Evolutionary conservation across 371 early-diverging fungal genomes (phyloP).

Genomic region (Syncephalastrum contaminatum): DNA sequence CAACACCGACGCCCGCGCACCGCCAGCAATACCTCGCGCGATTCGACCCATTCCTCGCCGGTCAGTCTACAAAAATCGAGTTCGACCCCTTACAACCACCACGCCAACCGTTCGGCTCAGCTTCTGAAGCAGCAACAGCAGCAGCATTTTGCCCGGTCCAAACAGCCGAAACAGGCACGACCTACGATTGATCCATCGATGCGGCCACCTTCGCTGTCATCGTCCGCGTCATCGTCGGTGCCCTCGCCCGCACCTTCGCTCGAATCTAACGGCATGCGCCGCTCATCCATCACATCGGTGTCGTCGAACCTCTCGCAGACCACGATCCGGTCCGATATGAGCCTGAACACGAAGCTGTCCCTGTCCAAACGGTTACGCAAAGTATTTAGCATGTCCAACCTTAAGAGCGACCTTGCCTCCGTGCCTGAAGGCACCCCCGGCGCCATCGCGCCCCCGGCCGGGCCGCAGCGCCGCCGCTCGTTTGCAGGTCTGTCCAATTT

Average conservation of each 20-base stretch:
- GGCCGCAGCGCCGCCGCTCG: constrained; percentile 40
- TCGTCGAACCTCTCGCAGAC: constrained; percentile 21
- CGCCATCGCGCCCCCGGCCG: constrained; percentile 8
- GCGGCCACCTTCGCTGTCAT: constrained; percentile 37
- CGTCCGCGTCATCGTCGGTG: constrained; percentile 47
- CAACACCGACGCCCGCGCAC: constrained; percentile 16
- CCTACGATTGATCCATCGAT: constrained; percentile 40
- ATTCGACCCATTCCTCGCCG: constrained; percentile 4
- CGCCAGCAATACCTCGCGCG: constrained; percentile 18
- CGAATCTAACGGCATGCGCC: constrained; percentile 59
- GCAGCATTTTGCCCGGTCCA: constrained; percentile 37
- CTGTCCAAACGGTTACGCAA: constrained; percentile 47
- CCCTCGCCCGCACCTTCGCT: constrained; percentile 67
- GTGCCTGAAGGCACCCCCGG: constrained; percentile 8
- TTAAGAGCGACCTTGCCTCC: constrained; percentile 16
- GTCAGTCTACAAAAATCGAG: constrained; percentile 30
- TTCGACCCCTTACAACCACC: constrained; percentile 25
- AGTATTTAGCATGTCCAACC: constrained; percentile 50
- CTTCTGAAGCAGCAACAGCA: constrained; percentile 17
- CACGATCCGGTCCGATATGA: constrained; percentile 30
- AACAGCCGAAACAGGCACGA: constrained; percentile 49
- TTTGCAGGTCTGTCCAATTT: constrained; percentile 39
- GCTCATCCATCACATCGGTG: constrained; percentile 38
- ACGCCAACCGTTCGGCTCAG: constrained; percentile 9
- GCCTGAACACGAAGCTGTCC: constrained; percentile 35